A percentile compares a stretch with the other conserved stretches of the same genome.
Conservation (phyloP, 164 flowering plant genomes). For the Berberis vulgaris region DNA sequence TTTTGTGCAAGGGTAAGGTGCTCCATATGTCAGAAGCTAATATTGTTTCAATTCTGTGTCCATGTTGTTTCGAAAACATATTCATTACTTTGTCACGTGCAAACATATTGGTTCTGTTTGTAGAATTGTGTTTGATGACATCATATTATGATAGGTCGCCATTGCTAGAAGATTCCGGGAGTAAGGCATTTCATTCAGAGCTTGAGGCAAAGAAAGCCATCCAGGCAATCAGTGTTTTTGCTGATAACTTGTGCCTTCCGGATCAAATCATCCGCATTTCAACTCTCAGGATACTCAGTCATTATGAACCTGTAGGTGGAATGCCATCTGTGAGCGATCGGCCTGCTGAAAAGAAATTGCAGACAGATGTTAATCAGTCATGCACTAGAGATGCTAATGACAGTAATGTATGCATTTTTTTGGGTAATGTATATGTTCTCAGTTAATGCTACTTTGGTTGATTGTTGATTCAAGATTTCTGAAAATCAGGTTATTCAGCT, state of each 20-base stretch:
- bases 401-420: conserved; percentile 31
- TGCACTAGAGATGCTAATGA: conserved; percentile 14
- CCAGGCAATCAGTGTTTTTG: conserved; percentile 39
- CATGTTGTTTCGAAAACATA: no score
- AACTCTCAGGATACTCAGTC: conserved; percentile 71
- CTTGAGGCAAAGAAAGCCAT: conserved; percentile 30
- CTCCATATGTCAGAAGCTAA: no score
- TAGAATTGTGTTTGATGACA: neutral
- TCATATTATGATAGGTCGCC: conserved; percentile 27
- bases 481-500: conserved; percentile 56
- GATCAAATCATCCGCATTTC: conserved; percentile 57
- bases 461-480: neutral
- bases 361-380: conserved; percentile 28
- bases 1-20: conserved; percentile 37
- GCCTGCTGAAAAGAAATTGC: conserved; percentile 26
- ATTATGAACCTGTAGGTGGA: conserved; percentile 35
- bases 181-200: conserved; percentile 29
- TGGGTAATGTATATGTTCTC: neutral
- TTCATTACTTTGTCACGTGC: neutral
- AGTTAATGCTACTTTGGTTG: neutral
- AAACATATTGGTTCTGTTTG: neutral
- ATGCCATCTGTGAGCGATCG: conserved; percentile 15
- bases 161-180: conserved; percentile 14
- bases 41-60: no score
- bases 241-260: conserved; percentile 57